Base-by-base conservation (phyloP, 345 rosid species). In the Pseudoturritis turrita region DNA sequence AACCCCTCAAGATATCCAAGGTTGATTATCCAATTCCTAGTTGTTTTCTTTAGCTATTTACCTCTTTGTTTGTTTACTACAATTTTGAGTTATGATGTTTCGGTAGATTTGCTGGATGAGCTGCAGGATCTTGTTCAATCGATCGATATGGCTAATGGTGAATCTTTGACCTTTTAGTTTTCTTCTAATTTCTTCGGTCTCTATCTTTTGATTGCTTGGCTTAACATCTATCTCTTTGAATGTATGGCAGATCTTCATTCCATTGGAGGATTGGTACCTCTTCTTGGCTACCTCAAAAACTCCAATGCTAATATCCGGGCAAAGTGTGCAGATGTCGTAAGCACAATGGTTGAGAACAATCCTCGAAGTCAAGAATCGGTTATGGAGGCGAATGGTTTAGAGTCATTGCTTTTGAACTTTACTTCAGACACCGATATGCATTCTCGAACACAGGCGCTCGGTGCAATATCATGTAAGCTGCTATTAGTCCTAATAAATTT, bases 271-370 rank as follows among this genome's bases (percentile, higher is more conserved):
- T 70, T 76, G 43, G 65, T 54, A 0, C 75, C 71, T 45, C 65
- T 76, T 55, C 75, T 76, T 21, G 75, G 65, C 7, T 61, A 52
- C 45, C 71, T 76, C 1, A 35, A 51, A 26, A 62, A 70, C 65
- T 49, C 91, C 4, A 88, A 86, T 78, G 86, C 86, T 44, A 88
- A 84, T 40, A 79, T 89, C 44, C 80, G 98, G 43, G 97, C 96
- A 9, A 94, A 94, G 79, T 85, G 96, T 69, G 95, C 96, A 0
- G 95, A 89, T 17, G 96, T 94, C 29, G 77, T 89, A 25, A 78
- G 88, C 63, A 91, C 98, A 25, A 81, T 89, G 33, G 97, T 88
- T 67, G 92, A 91, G 84, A 94, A 94, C 81, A 94, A 94, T 73
- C 96, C 96, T 33, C 78, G 68, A 51, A 81, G 98, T 69, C 98